Base-by-base conservation (phyloP, 345 rosid species). In the Linum lewisii region DNA sequence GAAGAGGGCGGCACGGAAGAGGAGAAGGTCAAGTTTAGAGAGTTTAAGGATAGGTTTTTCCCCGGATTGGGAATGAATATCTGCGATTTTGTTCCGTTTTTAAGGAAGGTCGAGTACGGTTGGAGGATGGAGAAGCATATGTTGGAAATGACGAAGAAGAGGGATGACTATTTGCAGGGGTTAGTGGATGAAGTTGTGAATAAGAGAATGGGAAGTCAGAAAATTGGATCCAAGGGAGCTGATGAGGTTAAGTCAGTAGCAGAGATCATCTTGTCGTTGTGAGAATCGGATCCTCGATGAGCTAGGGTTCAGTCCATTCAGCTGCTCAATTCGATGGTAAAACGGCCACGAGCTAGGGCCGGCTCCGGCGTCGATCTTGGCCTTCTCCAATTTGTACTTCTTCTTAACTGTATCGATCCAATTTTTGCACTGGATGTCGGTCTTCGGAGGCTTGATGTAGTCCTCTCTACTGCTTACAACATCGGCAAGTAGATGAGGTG, bases 231-330 rank as follows among this genome's bases (percentile, higher is more conserved):
- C 1, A 24, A 24, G 6, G 25, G 24, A 18, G 21, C 7, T n/a
- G 51, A 23, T 65, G 72, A 60, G 59, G 59, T 58, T 15, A 55
- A 5, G 19, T 58, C 84, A 0, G 37, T 82, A 38, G 64, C 67
- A 3, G 83, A 77, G 64, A 72, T 59, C 38, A 74, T 80, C 14
- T 52, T 80, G 63, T 60, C 54, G 24, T 66, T 80, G 32, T 82
- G 80, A 62, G 78, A 80, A 51, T 61, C 77, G 23, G 87, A 84
- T 23, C 87, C 87, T 16, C 72, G 70, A 38, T 69, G n/a, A n/a
- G n/a, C n/a, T n/a, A n/a, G n/a, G n/a, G n/a, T n/a, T n/a, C n/a
- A n/a, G n/a, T n/a, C n/a, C n/a, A n/a, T n/a, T n/a, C n/a, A n/a
- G n/a, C n/a, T n/a, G n/a, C n/a, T n/a, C n/a, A n/a, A n/a, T n/a